These are phyloP conservation scores for Whalleya microplaca DNA, from an alignment of 2,329 filamentous ascomycete species.

Conservation along the genomic window DNA sequence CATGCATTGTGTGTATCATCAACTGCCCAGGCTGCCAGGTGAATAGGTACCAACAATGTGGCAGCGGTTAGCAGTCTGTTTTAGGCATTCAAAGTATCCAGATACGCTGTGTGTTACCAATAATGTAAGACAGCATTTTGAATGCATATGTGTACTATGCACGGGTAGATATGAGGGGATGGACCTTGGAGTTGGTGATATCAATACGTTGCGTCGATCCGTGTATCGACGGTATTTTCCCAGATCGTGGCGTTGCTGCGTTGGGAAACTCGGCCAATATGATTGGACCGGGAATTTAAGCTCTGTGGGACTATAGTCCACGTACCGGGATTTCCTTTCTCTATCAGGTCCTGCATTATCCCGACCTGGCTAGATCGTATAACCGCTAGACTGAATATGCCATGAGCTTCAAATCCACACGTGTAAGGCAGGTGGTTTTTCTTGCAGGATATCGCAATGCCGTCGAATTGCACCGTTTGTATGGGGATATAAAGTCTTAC, in stretches of 20 bases:
- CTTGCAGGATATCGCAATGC: no score
- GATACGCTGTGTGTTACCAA: neutral
- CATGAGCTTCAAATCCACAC: no score
- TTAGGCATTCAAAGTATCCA: neutral
- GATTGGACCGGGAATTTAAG: neutral
- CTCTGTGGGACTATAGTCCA: neutral
- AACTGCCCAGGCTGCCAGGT: neutral
- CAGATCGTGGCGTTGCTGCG: neutral
- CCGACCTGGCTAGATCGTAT: no score
- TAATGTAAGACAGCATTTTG: neutral
- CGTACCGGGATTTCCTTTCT: neutral
- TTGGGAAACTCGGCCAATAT: neutral
- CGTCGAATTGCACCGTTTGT: no score
- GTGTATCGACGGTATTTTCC: neutral
- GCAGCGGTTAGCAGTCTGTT: neutral
- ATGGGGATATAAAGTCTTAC: no score
- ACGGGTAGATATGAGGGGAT: neutral
- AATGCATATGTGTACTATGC: neutral
- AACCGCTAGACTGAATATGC: no score
- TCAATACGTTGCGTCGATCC: neutral
- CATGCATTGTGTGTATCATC: no score
- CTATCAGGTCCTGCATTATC: neutral
- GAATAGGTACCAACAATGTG: neutral
- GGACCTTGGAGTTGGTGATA: slow-evolving; percentile 2
- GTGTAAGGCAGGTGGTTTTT: no score